Conservation (phyloP, 2,329 filamentous ascomycete genomes). For the Epichloe gansuensis region DNA sequence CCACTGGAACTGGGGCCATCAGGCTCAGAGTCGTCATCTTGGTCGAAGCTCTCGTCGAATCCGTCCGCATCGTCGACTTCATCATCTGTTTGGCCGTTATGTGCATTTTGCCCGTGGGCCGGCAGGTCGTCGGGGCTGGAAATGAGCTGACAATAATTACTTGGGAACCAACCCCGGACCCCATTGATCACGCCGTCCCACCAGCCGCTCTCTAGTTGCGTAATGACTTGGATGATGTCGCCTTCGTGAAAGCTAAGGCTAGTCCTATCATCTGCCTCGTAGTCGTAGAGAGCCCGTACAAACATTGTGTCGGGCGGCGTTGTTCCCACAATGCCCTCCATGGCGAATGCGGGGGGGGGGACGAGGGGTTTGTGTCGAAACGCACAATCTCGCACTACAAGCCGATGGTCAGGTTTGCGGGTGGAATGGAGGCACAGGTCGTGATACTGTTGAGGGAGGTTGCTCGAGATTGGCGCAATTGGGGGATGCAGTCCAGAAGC, state of each 20-base stretch:
- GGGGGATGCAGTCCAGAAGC: background rate
- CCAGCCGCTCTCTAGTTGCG: conserved; percentile 95
- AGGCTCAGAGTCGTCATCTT: conserved; percentile 50
- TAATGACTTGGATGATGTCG: conserved; percentile 96
- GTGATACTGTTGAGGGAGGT: background rate
- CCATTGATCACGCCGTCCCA: conserved; percentile 98
- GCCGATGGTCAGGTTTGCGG: background rate
- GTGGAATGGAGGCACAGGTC: background rate
- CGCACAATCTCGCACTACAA: background rate
- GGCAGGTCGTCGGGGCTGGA: conserved; percentile 60
- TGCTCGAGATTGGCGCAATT: background rate
- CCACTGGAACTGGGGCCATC: conserved; percentile 43
- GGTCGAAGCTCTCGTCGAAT: conserved; percentile 57
- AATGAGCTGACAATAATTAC: conserved; percentile 92
- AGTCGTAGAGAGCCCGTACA: conserved; percentile 92
- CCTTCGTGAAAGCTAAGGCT: conserved; percentile 94
- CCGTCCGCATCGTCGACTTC: conserved; percentile 50
- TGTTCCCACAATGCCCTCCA: conserved; percentile 50
- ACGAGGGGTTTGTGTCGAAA: background rate
- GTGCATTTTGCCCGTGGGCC: conserved; percentile 43
- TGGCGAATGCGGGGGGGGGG: conserved; percentile 17
- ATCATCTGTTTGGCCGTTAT: conserved; percentile 43
- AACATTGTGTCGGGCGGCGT: conserved; percentile 62
- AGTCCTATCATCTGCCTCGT: conserved; percentile 92
- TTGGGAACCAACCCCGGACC: conserved; percentile 95